phyloP scores from a whole-genome alignment of 1,139 yeast genomes.

The Debaryomyces psychrophilus region DNA sequence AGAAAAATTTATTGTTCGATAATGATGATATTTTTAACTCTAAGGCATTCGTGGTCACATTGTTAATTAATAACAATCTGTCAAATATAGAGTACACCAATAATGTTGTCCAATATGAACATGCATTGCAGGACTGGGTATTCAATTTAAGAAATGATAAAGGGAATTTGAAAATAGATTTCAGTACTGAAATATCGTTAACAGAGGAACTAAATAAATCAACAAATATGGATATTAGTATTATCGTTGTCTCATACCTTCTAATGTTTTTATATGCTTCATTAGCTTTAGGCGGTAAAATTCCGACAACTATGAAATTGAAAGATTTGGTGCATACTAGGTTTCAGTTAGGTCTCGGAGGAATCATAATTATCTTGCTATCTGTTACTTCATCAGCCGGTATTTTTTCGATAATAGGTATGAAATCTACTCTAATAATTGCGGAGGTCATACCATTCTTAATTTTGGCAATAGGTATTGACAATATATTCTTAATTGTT shows the following conservation, averaged over 20 bases:
- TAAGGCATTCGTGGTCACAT: conserved; percentile 74
- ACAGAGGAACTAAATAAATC: conserved; percentile 83
- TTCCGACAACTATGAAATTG: conserved; percentile 30
- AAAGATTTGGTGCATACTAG: conserved; percentile 58
- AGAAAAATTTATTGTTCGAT: conserved; percentile 65
- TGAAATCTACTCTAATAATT: conserved; percentile 86
- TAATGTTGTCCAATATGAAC: conserved; percentile 67
- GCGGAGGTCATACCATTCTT: conserved; percentile 98
- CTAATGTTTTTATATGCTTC: conserved; percentile 93
- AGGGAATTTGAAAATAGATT: conserved; percentile 64
- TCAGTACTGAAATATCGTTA: conserved; percentile 80
- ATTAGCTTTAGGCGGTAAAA: conserved; percentile 70
- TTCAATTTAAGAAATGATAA: conserved; percentile 47
- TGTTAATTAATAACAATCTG: conserved; percentile 53
- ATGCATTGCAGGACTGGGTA: conserved; percentile 58
- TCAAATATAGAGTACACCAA: conserved; percentile 37
- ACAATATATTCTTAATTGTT: conserved; percentile 83
- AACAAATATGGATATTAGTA: conserved; percentile 74
- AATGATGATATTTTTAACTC: conserved; percentile 57
- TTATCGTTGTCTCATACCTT: conserved; percentile 73
- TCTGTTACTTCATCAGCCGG: conserved; percentile 87
- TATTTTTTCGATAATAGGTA: conserved; percentile 68
- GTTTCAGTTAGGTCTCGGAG: conserved; percentile 76
- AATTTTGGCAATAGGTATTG: conserved; percentile 92
- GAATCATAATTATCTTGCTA: conserved; percentile 75